Evolutionary conservation across 306 rosid genomes (phyloP).

Genomic region (Castanea sativa): DNA sequence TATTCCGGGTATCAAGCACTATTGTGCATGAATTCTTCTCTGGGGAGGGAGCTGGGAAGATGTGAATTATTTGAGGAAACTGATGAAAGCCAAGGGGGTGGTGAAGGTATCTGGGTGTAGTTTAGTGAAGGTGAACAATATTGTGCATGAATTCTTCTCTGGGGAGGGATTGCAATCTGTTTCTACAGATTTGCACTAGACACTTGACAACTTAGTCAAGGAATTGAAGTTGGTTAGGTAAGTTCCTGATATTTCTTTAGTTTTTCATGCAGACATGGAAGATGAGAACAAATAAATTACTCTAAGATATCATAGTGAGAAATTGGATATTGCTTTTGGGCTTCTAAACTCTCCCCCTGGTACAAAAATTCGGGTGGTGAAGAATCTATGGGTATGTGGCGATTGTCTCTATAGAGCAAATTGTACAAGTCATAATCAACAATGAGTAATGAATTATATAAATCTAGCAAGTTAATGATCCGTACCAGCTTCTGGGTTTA

Average conservation of each 20-base stretch:
- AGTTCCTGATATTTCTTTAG: slow-evolving; percentile 70
- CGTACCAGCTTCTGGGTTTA: slow-evolving; percentile 25
- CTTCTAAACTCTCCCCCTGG: slow-evolving; percentile 69
- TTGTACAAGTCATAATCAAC: too few species aligned
- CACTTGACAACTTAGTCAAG: slow-evolving; percentile 66
- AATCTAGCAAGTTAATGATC: too few species aligned
- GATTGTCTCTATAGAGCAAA: slow-evolving; percentile 37
- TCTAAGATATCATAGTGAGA: slow-evolving; percentile 85
- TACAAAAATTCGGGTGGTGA: slow-evolving; percentile 68
- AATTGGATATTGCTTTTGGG: slow-evolving; percentile 74
- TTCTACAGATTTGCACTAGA: slow-evolving; percentile 47
- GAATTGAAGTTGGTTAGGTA: slow-evolving; percentile 73
- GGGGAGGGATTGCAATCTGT: slow-evolving; percentile 61
- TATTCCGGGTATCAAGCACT: too few species aligned
- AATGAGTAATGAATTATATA: too few species aligned
- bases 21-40: too few species aligned
- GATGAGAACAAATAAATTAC: slow-evolving; percentile 60
- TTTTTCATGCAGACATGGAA: slow-evolving; percentile 60
- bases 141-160: slow-evolving; percentile 78
- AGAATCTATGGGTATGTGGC: slow-evolving; percentile 77
- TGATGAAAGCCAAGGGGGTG: slow-evolving; percentile 68
- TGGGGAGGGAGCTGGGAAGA: slow-evolving; percentile 69
- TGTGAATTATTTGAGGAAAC: slow-evolving; percentile 61
- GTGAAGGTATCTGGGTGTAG: slow-evolving; percentile 81
- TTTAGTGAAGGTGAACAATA: slow-evolving; percentile 75